phyloP scores from a whole-genome alignment of 148 eudicot species.

The Arbutus unedo region DNA sequence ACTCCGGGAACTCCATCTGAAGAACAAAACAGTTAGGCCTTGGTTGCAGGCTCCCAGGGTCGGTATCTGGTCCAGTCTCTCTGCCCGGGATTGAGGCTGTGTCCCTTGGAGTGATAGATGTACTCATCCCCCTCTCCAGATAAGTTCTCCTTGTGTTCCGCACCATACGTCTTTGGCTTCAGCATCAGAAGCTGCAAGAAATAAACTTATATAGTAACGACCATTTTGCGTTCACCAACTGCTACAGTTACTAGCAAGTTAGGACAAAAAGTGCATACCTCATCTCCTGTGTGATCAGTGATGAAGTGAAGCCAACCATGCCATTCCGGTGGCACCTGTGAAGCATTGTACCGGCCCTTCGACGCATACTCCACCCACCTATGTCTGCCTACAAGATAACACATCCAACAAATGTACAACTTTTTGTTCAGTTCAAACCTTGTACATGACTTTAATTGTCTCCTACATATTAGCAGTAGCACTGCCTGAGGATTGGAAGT shows the following conservation, averaged over 20 bases:
- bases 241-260: neutral
- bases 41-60: constrained; percentile 77
- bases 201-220: constrained; percentile 8
- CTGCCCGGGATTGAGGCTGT: constrained; percentile 84
- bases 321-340: constrained; percentile 98
- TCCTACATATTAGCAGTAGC: neutral
- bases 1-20: neutral
- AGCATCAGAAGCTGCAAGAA: constrained; percentile 67
- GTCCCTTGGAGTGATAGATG: constrained; percentile 97
- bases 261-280: constrained; percentile 39
- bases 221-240: neutral
- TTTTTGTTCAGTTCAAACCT: neutral
- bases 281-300: constrained; percentile 94
- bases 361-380: constrained; percentile 98
- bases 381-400: constrained; percentile 67
- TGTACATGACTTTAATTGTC: neutral
- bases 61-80: constrained; percentile 95
- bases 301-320: constrained; percentile 97
- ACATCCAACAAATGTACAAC: constrained; percentile 7
- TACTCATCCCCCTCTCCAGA: constrained; percentile 89
- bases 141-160: constrained; percentile 86
- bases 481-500: neutral
- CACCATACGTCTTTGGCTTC: constrained; percentile 81
- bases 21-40: constrained; percentile 34
- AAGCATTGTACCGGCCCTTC: constrained; percentile 86